Base-by-base conservation (phyloP, 257 asterid genomes). In the Vinca minor region DNA sequence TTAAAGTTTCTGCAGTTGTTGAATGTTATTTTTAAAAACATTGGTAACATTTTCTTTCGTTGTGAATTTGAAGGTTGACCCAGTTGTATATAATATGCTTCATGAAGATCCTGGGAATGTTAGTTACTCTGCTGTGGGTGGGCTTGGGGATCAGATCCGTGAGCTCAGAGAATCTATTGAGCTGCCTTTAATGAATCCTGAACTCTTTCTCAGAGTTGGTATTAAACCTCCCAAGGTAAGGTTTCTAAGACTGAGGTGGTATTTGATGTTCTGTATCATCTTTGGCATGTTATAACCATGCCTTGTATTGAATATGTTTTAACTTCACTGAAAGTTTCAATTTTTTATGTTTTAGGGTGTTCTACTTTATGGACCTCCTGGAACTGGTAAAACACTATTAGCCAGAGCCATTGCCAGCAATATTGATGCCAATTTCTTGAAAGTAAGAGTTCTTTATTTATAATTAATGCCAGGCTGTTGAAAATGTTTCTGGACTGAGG, bases 81-180 rank as follows among this genome's bases (percentile, higher is more conserved):
- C 96, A 61, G 95, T 86, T 71, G 98, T 91, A 46, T 87, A 91
- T 69, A 91, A 84, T 72, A 91, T 91, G 98, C 98, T 91, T 77
- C 98, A 91, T 73, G 98, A 91, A 74, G 96, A 91, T 75, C 98
- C 95, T n/a, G 98, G 96, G 60, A 91, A 91, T 73, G 80, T 91
- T 55, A 91, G 96, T 72, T 91, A 91, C 74, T 88, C 96, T 50
- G 98, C 98, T 39, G 98, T 91, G 60, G 98, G 98, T 80, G 96
- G 98, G 50, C 78, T 88, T 63, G 83, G 91, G 5, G 98, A 91
- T 83, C 98, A 91, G 77, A 91, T 91, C 50, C 79, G 96, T 44
- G 98, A 91, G 78, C 74, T 91, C 66, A 85, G 98, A 72, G 98
- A 91, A 82, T 88, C 98, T 66, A 88, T 91, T 2, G 95, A 91